phyloP scores from a whole-genome alignment of 345 rosid species.

The Hirschfeldia incana region DNA sequence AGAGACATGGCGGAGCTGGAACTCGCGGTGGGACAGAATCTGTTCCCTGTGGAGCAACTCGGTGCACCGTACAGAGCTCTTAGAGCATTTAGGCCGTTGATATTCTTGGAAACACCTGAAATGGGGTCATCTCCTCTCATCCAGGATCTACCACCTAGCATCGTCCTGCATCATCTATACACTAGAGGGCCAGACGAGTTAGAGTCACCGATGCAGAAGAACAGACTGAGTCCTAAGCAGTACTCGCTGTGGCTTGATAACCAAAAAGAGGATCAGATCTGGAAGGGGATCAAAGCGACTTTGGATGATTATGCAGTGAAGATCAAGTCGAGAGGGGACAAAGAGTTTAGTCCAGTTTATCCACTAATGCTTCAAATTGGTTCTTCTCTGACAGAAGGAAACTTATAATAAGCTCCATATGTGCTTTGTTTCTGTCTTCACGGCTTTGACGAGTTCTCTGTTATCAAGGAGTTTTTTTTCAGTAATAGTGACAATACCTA shows the following conservation, averaged over 20 bases:
- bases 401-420: constrained; percentile 16
- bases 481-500: constrained; percentile 1
- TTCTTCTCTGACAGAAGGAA: constrained; percentile 52
- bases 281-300: constrained; percentile 96
- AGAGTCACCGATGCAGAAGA: constrained; percentile 86
- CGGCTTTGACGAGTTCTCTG: not conserved
- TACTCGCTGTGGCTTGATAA: constrained; percentile 96
- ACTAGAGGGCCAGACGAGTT: constrained; percentile 89
- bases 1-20: constrained; percentile 99
- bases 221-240: constrained; percentile 73
- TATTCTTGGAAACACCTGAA: constrained; percentile 90
- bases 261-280: constrained; percentile 94
- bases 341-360: constrained; percentile 95
- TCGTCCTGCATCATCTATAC: constrained; percentile 89
- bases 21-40: constrained; percentile 88
- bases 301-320: constrained; percentile 86
- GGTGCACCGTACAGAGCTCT: constrained; percentile 95
- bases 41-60: constrained; percentile 96
- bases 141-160: constrained; percentile 85
- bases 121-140: constrained; percentile 80
- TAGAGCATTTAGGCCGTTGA: constrained; percentile 87
- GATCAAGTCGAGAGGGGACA: constrained; percentile 87
- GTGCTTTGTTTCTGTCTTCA: not conserved
- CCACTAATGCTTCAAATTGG: constrained; percentile 91
- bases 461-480: not conserved